Conservation (phyloP, 306 rosid genomes). For the Coriaria nepalensis region DNA sequence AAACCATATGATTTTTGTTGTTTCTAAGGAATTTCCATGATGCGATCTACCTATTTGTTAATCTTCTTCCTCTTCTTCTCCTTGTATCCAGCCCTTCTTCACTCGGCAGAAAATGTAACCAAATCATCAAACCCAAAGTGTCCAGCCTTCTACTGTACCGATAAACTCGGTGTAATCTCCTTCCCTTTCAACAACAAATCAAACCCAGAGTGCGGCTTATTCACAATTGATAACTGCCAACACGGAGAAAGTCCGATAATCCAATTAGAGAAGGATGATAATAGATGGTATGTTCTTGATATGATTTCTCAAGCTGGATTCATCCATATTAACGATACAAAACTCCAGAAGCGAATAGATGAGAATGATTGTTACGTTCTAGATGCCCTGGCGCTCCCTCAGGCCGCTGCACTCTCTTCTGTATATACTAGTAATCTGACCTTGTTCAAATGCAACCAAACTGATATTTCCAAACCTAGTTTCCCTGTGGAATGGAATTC, state of each 20-base stretch:
- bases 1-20: too few relatives aligned
- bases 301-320: conserved; percentile 5
- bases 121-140: not conserved
- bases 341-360: not conserved
- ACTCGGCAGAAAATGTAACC: not conserved
- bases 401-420: not conserved
- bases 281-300: not conserved
- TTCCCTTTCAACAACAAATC: conserved; percentile 7
- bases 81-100: too few relatives aligned
- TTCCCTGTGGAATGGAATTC: too few relatives aligned
- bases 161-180: not conserved
- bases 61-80: too few relatives aligned
- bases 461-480: too few relatives aligned
- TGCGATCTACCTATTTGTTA: too few relatives aligned
- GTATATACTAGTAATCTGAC: conserved; percentile 1
- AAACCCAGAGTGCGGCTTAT: not conserved
- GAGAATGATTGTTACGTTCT: conserved; percentile 3
- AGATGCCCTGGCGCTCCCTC: not conserved
- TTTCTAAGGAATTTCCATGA: too few relatives aligned
- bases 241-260: not conserved
- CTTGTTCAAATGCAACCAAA: not conserved
- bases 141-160: conserved; percentile 1
- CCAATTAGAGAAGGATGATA: conserved; percentile 2
- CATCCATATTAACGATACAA: not conserved
- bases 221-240: conserved; percentile 1